Evolutionary conservation across 1,284 basidiomycete species (phyloP), one percentile per base, ranked within the genome.

Genomic region (Entoloma clypeatum): DNA sequence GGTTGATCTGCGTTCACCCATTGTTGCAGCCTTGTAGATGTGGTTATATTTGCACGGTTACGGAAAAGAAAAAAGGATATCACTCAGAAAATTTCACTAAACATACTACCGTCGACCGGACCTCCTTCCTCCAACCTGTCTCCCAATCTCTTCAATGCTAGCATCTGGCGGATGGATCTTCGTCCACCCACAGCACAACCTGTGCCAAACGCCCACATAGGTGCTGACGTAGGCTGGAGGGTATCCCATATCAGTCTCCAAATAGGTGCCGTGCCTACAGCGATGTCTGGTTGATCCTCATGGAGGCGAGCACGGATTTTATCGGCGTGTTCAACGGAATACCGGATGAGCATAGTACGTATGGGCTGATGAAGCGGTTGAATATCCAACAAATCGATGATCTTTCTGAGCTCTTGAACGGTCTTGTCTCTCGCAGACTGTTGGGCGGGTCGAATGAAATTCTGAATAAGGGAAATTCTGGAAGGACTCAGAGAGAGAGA

Each of bases 81-180:
- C n/a, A n/a, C n/a, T n/a, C n/a, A n/a, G n/a, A n/a, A n/a, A n/a
- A n/a, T n/a, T n/a, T n/a, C n/a, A n/a, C n/a, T n/a, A n/a, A n/a
- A 42, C 44, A 49, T 47, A 32, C 18, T 35, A 34, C 44, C 44
- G 19, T 46, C 44, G 36, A 49, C 48, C 25, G 30, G 29, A 23
- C 25, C 34, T 30, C 44, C 48, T 30, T 45, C 37, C 30, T 49
- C 48, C 32, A 49, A 44, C 41, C 29, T 41, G 30, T 50, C 48
- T 36, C 41, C 48, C 14, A 50, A 26, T 47, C 26, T 47, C 36
- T 47, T 47, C 18, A 39, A 42, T 22, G 44, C 48, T 26, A 50
- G 36, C 16, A 50, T 44, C 39, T 50, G 44, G 11, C 41, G 37
- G 32, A 50, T 38, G 19, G 44, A 46, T 8, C 33, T 29, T 41